Conservation (phyloP, 2,329 filamentous ascomycete species). For the Aspergillus sp. region DNA sequence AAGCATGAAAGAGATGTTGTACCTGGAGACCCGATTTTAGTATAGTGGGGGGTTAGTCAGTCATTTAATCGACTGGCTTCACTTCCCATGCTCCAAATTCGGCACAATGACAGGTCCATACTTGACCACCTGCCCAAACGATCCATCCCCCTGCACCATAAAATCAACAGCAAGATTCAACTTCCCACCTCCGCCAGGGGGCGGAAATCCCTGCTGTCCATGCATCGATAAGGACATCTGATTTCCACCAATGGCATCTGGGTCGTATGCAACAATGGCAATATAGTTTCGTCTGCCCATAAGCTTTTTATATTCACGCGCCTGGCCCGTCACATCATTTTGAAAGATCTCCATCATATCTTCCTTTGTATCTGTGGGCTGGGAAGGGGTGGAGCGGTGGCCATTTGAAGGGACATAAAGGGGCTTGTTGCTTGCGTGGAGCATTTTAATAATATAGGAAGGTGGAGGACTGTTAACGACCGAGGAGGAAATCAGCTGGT, state of each 20-base stretch:
- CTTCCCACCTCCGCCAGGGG: constrained; percentile 43
- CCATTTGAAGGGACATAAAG: constrained; percentile 91
- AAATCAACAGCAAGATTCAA: constrained; percentile 93
- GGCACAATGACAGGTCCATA: constrained; percentile 96
- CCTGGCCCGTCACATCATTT: constrained; percentile 80
- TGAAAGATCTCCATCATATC: constrained; percentile 99
- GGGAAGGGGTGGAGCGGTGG: constrained; percentile 63
- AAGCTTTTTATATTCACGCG: constrained; percentile 81
- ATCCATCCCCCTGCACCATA: constrained; percentile 89
- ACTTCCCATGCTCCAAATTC: constrained; percentile 73
- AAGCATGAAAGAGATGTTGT: background rate
- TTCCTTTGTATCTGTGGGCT: constrained; percentile 88
- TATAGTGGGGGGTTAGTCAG: background rate
- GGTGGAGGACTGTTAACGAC: constrained; percentile 87
- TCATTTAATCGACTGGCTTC: constrained; percentile 4
- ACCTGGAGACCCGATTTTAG: background rate
- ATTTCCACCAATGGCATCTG: constrained; percentile 63
- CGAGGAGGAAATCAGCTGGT: constrained; percentile 90
- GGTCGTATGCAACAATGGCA: constrained; percentile 90
- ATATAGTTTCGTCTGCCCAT: constrained; percentile 94
- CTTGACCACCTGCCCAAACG: constrained; percentile 81
- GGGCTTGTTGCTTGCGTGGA: constrained; percentile 85
- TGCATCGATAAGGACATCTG: constrained; percentile 29
- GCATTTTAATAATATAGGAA: constrained; percentile 83
- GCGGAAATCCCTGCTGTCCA: constrained; percentile 30